phyloP scores from a whole-genome alignment of 805 yeast species.

The Pichia deserticola region DNA sequence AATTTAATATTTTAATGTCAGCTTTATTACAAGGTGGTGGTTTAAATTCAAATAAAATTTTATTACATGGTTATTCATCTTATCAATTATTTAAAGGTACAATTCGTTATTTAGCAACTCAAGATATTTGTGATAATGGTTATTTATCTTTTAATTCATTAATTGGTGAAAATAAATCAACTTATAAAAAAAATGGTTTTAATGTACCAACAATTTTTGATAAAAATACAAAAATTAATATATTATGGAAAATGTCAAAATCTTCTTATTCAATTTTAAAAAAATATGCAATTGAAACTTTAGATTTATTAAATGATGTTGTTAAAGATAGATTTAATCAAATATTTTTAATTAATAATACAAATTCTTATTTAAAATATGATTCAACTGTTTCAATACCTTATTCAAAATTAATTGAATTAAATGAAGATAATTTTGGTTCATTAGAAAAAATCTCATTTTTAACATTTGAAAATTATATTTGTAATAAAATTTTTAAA shows the following conservation, averaged over 20 bases:
- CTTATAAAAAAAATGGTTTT: constrained; percentile 52
- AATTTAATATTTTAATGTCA: constrained; percentile 75
- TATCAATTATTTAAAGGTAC: constrained; percentile 92
- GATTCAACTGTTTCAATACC: constrained; percentile 58
- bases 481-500: constrained; percentile 53
- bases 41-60: constrained; percentile 60
- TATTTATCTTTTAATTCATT: constrained; percentile 60
- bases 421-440: constrained; percentile 43
- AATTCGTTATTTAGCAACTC: constrained; percentile 70
- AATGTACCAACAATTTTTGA: constrained; percentile 72
- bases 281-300: constrained; percentile 61
- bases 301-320: constrained; percentile 64
- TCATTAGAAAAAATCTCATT: constrained; percentile 67
- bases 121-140: constrained; percentile 59
- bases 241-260: constrained; percentile 73
- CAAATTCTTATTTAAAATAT: constrained; percentile 47
- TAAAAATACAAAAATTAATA: constrained; percentile 65
- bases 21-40: constrained; percentile 83
- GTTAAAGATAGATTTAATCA: constrained; percentile 77
- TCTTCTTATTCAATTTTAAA: constrained; percentile 57
- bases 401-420: constrained; percentile 32
- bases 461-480: constrained; percentile 58
- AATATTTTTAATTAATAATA: constrained; percentile 59
- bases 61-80: constrained; percentile 82
- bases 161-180: constrained; percentile 38